Evolutionary conservation across 331 rosid species (phyloP).

Genomic region (Spiraea crenata): DNA sequence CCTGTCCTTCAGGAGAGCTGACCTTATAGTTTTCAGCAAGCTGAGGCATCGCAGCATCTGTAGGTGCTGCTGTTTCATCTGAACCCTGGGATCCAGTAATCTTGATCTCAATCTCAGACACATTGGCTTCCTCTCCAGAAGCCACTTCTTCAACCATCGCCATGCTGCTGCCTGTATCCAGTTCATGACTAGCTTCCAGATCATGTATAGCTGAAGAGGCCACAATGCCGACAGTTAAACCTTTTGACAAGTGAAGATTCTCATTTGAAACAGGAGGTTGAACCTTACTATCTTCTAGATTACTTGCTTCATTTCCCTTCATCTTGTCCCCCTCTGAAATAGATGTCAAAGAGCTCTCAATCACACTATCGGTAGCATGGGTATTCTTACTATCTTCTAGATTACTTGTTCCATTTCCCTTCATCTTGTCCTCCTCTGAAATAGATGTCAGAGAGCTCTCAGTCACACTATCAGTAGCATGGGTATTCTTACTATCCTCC

Average conservation of each 20-base stretch:
- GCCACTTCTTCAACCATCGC: conserved; percentile 29
- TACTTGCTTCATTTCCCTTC: conserved; percentile 32
- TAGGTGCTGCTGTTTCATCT: conserved; percentile 32
- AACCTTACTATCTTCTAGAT: no score
- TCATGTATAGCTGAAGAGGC: conserved; percentile 32
- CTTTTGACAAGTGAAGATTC: conserved; percentile 32
- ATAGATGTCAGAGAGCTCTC: conserved; percentile 28
- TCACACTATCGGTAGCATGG: conserved; percentile 22
- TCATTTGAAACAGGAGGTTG: conserved; percentile 27
- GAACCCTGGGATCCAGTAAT: conserved; percentile 28
- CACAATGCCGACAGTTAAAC: conserved; percentile 30
- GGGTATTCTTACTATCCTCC: conserved; percentile 27
- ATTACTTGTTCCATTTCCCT: conserved; percentile 29
- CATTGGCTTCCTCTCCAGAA: conserved; percentile 35
- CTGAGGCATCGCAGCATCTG: conserved; percentile 29
- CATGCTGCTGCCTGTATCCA: conserved; percentile 24
- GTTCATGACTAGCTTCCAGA: conserved; percentile 28
- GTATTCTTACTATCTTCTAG: conserved; percentile 26
- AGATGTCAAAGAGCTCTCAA: conserved; percentile 27
- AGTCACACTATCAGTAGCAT: conserved; percentile 22
- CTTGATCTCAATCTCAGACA: conserved; percentile 26
- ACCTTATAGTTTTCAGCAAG: conserved; percentile 23
- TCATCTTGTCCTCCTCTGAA: conserved; percentile 22
- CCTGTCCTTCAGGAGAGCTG: conserved; percentile 35
- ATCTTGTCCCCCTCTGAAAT: conserved; percentile 16